These are phyloP conservation scores for Tetrapyrgos nigripes DNA, from an alignment of 1,284 basidiomycete species.

Conservation along the genomic window DNA sequence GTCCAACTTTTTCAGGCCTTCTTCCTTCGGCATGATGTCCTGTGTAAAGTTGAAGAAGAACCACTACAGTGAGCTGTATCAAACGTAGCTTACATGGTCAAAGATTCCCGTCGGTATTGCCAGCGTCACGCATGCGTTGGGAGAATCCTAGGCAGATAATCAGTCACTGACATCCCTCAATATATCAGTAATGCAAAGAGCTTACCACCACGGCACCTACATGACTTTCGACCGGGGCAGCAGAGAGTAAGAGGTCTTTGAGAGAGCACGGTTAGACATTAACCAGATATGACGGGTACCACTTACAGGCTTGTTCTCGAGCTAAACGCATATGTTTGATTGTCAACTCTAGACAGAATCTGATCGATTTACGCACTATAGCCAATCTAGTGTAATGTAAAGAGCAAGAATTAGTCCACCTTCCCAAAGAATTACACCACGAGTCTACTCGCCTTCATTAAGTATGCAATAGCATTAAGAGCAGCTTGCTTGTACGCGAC, in stretches of 20 bases:
- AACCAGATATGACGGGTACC: too few species aligned
- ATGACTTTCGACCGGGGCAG: conserved; percentile 80
- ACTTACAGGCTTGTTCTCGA: conserved; percentile 74
- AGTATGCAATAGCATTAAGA: conserved; percentile 76
- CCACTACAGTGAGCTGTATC: background rate
- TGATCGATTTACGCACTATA: conserved; percentile 57
- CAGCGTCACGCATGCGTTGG: conserved; percentile 80
- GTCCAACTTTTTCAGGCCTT: conserved; percentile 61
- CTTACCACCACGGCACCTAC: conserved; percentile 75
- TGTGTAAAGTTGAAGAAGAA: conserved; percentile 27
- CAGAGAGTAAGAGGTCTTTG: conserved; percentile 74
- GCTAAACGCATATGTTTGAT: conserved; percentile 41
- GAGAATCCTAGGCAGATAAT: conserved; percentile 59
- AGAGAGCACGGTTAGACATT: conserved; percentile 5
- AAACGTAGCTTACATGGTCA: conserved; percentile 55
- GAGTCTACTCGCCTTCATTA: conserved; percentile 62
- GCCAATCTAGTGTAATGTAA: conserved; percentile 53
- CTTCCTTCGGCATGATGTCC: conserved; percentile 70
- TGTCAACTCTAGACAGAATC: too few species aligned
- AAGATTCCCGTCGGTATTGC: conserved; percentile 77
- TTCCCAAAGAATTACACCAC: background rate
- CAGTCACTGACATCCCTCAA: too few species aligned
- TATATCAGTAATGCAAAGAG: conserved; percentile 10
- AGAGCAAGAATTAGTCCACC: conserved; percentile 2
- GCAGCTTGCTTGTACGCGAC: conserved; percentile 85